These are phyloP conservation scores for Trypethelium eluteriae DNA, from an alignment of 495 filamentous ascomycete genomes.

Conservation along the genomic window DNA sequence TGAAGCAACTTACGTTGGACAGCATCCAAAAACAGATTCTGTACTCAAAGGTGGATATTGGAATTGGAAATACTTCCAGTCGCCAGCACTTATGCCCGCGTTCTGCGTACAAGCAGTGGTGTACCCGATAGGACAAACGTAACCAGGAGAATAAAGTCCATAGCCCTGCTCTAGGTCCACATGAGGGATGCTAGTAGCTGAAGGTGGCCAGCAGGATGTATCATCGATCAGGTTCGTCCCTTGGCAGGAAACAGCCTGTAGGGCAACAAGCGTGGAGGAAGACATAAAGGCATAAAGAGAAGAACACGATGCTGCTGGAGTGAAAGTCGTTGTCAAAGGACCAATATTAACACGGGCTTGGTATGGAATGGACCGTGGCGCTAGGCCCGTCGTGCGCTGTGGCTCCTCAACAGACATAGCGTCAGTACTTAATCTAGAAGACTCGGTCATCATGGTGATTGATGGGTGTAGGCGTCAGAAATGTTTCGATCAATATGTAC, in stretches of 20 bases:
- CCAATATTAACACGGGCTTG: too few species aligned
- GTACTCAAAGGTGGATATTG: neutral
- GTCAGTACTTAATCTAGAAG: too few species aligned
- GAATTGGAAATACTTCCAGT: neutral
- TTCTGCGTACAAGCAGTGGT: neutral
- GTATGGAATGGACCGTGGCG: too few species aligned
- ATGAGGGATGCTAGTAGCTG: neutral
- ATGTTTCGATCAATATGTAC: too few species aligned
- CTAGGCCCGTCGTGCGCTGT: too few species aligned
- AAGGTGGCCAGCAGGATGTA: neutral
- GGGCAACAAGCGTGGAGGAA: too few species aligned
- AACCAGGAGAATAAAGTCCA: slow-evolving; percentile 3
- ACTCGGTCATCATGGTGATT: too few species aligned
- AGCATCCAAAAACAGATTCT: slow-evolving; percentile 2
- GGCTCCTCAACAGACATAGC: too few species aligned
- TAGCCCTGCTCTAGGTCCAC: neutral
- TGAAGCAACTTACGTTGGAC: neutral
- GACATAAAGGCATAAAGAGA: too few species aligned
- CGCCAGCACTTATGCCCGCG: neutral
- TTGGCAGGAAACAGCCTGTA: neutral
- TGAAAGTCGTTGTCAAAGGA: too few species aligned
- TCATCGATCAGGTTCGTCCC: neutral
- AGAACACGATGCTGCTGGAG: too few species aligned
- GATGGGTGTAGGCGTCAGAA: too few species aligned
- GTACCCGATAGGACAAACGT: neutral